phyloP scores from a whole-genome alignment of 495 filamentous ascomycete genomes.

The Hamigera avellanea region DNA sequence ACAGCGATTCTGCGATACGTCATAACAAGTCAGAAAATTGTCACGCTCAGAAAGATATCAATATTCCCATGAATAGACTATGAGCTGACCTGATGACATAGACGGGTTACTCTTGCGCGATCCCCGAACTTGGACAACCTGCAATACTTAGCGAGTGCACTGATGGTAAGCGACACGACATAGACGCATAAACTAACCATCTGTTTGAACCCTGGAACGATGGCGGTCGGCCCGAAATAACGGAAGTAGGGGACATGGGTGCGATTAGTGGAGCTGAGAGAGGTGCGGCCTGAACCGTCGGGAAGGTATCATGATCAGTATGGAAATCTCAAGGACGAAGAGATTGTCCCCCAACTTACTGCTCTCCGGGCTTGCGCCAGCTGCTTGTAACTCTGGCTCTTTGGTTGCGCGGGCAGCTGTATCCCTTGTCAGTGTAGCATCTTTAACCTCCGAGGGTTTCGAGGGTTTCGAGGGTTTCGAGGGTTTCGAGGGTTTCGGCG shows the following conservation, averaged over 20 bases:
- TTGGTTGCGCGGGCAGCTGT: conserved; percentile 13
- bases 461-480: conserved; percentile 4
- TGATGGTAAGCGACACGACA: not conserved
- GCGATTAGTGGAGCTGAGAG: conserved; percentile 30
- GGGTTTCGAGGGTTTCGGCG: conserved; percentile 8
- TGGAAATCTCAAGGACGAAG: not conserved
- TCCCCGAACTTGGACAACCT: conserved; percentile 54
- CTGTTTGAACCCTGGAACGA: conserved; percentile 85
- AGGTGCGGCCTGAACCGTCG: conserved; percentile 22
- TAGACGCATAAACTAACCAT: conserved; percentile 42
- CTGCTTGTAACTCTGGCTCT: conserved; percentile 19
- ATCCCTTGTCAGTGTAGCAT: conserved; percentile 11
- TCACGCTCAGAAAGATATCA: too few species aligned
- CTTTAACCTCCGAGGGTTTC: conserved; percentile 5
- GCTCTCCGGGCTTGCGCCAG: conserved; percentile 28
- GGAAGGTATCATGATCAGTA: conserved; percentile 6
- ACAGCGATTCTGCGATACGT: conserved; percentile 22
- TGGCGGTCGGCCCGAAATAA: conserved; percentile 81
- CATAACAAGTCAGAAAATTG: not conserved
- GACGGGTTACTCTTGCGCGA: conserved; percentile 36
- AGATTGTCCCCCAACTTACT: conserved; percentile 15
- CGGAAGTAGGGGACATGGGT: conserved; percentile 76
- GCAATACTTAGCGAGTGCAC: conserved; percentile 1
- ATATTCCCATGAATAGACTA: too few species aligned
- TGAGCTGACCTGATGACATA: conserved; percentile 31